Base-by-base conservation (phyloP, 345 rosid species). In the Eucalyptus regnans region DNA sequence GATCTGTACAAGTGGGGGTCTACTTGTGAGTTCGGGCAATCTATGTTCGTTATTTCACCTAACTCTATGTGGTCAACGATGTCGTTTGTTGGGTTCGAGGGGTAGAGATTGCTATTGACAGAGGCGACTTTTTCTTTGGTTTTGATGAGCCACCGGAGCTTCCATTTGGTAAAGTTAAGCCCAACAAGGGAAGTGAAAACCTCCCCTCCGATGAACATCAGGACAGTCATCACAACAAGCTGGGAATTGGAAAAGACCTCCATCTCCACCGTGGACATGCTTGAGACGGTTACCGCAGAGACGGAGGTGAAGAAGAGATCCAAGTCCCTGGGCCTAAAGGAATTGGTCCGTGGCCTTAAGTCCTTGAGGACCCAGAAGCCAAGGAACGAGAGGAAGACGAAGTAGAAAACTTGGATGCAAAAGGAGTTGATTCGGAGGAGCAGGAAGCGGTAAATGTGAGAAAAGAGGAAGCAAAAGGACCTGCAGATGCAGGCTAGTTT, bases 261-360 rank as follows among this genome's bases (percentile, higher is more conserved):
- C 96, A 97, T 95, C 89, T 97, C 96, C 1, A 97, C 91, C 0
- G 97, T 92, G 44, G 95, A 94, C 97, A 96, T 94, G 91, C 98
- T 96, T 23, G 99, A 95, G 29, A 93, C 93, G 0, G 99, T 94
- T 5, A 92, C 16, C 4, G 96, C 95, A 9, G 96, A 96, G 18
- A 94, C 95, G 41, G 96, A 94, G 9, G 96, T 96, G 93, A 96
- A 96, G 91, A 94, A 96, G 46, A 92, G 27, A 51, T 97, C 98
- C 12, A 95, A 25, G 87, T 90, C 89, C 66, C 83, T 92, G 29
- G 93, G 96, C 50, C 17, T 85, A 9, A 87, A 90, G 8, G 91
- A 87, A 10, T 48, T 49, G 13, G 92, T 88, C 93, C 90, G 94
- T 10, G 97, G 93, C 66, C 88, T 90, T 41, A 81, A 49, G 14